Conservation (phyloP, 306 rosid species). For the Trichosanthes cucumerina region DNA sequence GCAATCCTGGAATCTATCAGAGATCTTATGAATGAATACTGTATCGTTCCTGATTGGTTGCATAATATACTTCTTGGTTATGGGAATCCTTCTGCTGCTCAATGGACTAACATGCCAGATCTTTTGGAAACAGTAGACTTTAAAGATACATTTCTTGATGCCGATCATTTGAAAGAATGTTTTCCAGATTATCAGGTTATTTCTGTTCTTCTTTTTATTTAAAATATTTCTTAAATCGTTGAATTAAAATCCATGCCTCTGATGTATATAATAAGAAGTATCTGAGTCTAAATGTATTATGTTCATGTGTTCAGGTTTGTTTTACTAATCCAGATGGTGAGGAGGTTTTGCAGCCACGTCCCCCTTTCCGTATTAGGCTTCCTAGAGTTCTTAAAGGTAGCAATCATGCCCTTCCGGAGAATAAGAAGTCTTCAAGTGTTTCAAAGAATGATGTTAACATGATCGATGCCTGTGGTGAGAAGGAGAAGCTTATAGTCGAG, state of each 20-base stretch:
- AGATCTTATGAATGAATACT: constrained; percentile 94
- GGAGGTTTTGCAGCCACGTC: constrained; percentile 47
- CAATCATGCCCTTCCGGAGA: constrained; percentile 37
- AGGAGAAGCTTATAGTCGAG: constrained; percentile 59
- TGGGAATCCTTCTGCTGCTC: constrained; percentile 96
- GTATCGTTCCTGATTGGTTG: constrained; percentile 96
- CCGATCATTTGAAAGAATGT: constrained; percentile 63
- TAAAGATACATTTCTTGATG: constrained; percentile 88
- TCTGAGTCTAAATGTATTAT: constrained; percentile 10
- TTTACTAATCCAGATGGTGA: constrained; percentile 49
- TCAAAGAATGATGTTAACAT: constrained; percentile 23
- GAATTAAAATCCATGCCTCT: neutral
- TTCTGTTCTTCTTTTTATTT: constrained; percentile 6
- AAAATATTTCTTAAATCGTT: neutral
- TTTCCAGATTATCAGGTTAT: constrained; percentile 71
- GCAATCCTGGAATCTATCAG: constrained; percentile 94
- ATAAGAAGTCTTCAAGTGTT: constrained; percentile 33
- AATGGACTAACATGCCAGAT: constrained; percentile 97
- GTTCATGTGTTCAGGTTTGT: constrained; percentile 44
- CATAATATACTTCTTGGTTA: constrained; percentile 84
- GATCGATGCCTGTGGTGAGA: constrained; percentile 36
- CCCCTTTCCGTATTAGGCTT: constrained; percentile 78
- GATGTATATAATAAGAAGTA: neutral
- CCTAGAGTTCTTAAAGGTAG: constrained; percentile 54
- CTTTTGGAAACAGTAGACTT: constrained; percentile 80